A percentile compares a stretch with the other conserved stretches of the same genome.
Conservation (phyloP, 2,329 filamentous ascomycete genomes). For the Colletotrichum nymphaeae region DNA sequence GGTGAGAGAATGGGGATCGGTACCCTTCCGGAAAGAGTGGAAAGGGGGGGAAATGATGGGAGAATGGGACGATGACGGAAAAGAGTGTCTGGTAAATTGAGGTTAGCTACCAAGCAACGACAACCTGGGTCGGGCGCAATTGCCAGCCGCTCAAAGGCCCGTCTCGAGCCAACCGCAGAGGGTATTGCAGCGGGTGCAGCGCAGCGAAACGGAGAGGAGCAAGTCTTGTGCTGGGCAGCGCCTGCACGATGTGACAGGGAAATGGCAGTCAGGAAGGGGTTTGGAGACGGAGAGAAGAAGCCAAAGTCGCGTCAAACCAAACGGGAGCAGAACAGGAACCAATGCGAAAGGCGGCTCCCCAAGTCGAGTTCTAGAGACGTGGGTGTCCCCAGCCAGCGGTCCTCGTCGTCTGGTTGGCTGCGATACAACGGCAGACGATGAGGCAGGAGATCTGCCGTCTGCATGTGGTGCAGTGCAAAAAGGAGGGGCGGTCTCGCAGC, state of each 20-base stretch:
- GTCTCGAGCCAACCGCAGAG: constrained; percentile 16
- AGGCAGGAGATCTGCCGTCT: constrained; percentile 27
- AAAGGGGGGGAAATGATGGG: constrained; percentile 16
- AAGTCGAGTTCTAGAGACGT: constrained; percentile 8
- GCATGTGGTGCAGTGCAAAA: constrained; percentile 3
- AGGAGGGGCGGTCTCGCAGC: constrained; percentile 16
- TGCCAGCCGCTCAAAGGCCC: constrained; percentile 14
- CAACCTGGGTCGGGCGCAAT: constrained; percentile 12
- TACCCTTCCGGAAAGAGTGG: constrained; percentile 18
- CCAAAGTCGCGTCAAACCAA: constrained; percentile 11
- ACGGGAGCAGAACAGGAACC: constrained; percentile 9
- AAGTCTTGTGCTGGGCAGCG: constrained; percentile 14
- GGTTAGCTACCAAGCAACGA: constrained; percentile 25
- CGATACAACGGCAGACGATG: constrained; percentile 19
- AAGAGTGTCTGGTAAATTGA: constrained; percentile 22
- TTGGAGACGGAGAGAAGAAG: constrained; percentile 8
- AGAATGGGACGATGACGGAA: constrained; percentile 10
- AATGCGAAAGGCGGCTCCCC: constrained; percentile 15
- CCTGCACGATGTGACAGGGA: constrained; percentile 19
- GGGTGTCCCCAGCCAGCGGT: constrained; percentile 11
- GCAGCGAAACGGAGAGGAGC: constrained; percentile 2
- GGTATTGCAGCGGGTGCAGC: constrained; percentile 3
- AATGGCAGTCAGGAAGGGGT: constrained; percentile 19
- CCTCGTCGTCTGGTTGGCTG: constrained; percentile 8
- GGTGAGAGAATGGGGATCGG: background rate